Percentiles rank a stretch among this genome's conserved stretches.
Conservation (phyloP, 768 basidiomycete genomes). For the Termitomyces sp. region DNA sequence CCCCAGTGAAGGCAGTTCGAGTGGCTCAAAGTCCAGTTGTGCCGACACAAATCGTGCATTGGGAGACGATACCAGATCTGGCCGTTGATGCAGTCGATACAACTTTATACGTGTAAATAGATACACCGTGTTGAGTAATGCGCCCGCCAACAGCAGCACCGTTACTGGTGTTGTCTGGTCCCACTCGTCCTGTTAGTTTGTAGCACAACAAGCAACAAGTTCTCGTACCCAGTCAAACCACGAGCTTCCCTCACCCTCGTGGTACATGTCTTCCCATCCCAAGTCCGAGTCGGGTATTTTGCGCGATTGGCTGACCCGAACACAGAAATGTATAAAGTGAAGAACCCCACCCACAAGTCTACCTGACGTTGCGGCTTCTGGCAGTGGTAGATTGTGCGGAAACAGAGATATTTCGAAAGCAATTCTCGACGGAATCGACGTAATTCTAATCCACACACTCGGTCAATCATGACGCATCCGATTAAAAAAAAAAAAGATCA, state of each 20-base stretch:
- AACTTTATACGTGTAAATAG: conserved; percentile 66
- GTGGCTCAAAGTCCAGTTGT: conserved; percentile 41
- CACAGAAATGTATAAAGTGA: conserved; percentile 66
- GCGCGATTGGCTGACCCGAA: conserved; percentile 56
- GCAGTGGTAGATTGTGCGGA: conserved; percentile 77
- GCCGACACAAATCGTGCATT: conserved; percentile 65
- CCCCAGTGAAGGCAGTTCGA: conserved; percentile 39
- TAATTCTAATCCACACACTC: conserved; percentile 37
- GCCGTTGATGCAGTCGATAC: conserved; percentile 63
- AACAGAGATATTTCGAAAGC: conserved; percentile 80
- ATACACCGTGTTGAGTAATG: conserved; percentile 59
- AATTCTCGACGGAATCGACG: conserved; percentile 64
- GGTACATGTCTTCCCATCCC: conserved; percentile 78
- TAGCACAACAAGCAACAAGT: not conserved
- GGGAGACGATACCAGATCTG: conserved; percentile 66
- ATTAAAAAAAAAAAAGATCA: conserved; percentile 7
- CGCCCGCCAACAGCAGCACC: conserved; percentile 46
- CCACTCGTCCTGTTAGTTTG: conserved; percentile 2
- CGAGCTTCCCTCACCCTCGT: conserved; percentile 54
- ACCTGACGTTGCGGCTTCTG: conserved; percentile 61
- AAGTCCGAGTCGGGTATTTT: conserved; percentile 61
- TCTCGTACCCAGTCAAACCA: conserved; percentile 80
- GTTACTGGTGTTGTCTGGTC: conserved; percentile 60
- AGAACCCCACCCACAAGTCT: conserved; percentile 58
- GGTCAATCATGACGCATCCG: not conserved